Evolutionary conservation across 305 asterid genomes (phyloP).

Genomic region (Fraxinus xanthoxyloides): DNA sequence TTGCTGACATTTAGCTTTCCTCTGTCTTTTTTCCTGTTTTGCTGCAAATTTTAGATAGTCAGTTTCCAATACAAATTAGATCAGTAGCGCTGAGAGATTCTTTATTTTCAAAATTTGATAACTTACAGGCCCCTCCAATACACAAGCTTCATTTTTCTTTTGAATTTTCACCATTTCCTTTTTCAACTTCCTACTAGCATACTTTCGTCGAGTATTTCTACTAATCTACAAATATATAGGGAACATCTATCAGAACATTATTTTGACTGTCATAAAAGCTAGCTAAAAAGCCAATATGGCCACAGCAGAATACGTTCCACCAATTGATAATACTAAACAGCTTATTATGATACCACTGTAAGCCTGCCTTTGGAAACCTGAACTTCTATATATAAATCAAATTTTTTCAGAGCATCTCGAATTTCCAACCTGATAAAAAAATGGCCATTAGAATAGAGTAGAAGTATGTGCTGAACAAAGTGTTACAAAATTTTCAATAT

Average conservation of each 20-base stretch:
- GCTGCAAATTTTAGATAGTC: constrained; percentile 44
- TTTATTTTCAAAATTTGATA: constrained; percentile 13
- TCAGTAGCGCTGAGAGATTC: constrained; percentile 5
- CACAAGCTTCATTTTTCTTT: constrained; percentile 48
- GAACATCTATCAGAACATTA: constrained; percentile 10
- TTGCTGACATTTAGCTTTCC: constrained; percentile 41
- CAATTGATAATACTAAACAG: constrained; percentile 5
- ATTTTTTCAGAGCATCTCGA: background rate
- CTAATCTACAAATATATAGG: constrained; percentile 52
- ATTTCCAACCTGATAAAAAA: background rate
- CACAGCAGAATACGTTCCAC: background rate
- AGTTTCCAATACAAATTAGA: constrained; percentile 26
- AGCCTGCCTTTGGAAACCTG: background rate
- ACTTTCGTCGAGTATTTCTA: constrained; percentile 71
- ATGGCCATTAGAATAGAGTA: background rate
- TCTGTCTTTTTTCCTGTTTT: constrained; percentile 60
- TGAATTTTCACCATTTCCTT: constrained; percentile 76
- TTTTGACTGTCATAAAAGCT: background rate
- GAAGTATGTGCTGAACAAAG: background rate
- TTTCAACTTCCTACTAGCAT: constrained; percentile 57
- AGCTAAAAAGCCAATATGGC: background rate
- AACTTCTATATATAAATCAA: background rate
- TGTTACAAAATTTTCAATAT: background rate
- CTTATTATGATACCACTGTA: constrained; percentile 1
- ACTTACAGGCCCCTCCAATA: constrained; percentile 74